These are phyloP conservation scores for Boletus huronensis DNA, from an alignment of 768 basidiomycete species.

Conservation along the genomic window DNA sequence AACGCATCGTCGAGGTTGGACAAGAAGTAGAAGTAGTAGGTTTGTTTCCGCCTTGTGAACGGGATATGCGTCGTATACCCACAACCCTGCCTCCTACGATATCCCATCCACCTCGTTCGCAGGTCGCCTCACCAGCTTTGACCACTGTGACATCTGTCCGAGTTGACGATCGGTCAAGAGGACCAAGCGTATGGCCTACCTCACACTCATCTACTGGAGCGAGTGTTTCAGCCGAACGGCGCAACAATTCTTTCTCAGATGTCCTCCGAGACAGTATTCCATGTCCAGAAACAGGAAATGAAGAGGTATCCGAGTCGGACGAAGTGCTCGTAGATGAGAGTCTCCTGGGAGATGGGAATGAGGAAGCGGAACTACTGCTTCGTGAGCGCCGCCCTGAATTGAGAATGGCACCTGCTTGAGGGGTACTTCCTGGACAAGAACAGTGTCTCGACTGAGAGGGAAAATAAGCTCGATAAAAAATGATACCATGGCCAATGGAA, in stretches of 20 bases:
- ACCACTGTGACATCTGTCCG: slow-evolving; percentile 52
- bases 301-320: slow-evolving; percentile 40
- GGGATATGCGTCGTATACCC: slow-evolving; percentile 67
- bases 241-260: slow-evolving; percentile 61
- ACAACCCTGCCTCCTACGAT: slow-evolving; percentile 51
- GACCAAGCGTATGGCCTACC: slow-evolving; percentile 28
- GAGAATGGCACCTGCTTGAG: slow-evolving; percentile 43
- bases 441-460: slow-evolving; percentile 60
- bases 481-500: slow-evolving; percentile 60
- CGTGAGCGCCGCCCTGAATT: slow-evolving; percentile 56
- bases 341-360: slow-evolving; percentile 47
- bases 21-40: slow-evolving; percentile 5
- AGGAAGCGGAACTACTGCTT: slow-evolving; percentile 52
- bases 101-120: slow-evolving; percentile 81
- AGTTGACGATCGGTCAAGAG: slow-evolving; percentile 34
- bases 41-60: slow-evolving; percentile 36
- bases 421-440: slow-evolving; percentile 54
- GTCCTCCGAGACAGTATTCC: slow-evolving; percentile 71
- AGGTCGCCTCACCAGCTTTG: slow-evolving; percentile 52
- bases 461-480: slow-evolving; percentile 61
- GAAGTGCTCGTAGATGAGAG: slow-evolving; percentile 41
- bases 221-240: slow-evolving; percentile 46
- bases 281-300: slow-evolving; percentile 79
- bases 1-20: slow-evolving; percentile 12
- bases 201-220: slow-evolving; percentile 37